A percentile compares a stretch with the other conserved stretches of the same genome.
Evolutionary conservation across 2,329 filamentous ascomycete species (phyloP).

Genomic region (Purpureocillium lavendulum): DNA sequence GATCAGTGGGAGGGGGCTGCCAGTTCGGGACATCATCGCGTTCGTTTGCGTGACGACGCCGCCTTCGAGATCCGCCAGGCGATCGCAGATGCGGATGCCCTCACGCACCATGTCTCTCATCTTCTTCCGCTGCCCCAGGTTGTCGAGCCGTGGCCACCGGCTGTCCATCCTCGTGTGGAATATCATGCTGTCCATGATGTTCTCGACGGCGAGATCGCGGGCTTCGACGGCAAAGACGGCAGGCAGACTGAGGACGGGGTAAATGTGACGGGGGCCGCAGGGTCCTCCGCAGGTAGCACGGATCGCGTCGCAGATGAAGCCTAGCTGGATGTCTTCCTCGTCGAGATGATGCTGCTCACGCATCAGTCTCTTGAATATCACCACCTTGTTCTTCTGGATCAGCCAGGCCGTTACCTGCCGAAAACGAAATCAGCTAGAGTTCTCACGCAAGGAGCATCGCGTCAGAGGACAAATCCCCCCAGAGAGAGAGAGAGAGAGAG

Average conservation of each 20-base stretch:
- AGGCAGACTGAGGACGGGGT: too few species aligned
- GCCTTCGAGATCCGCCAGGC: not conserved
- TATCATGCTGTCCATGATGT: not conserved
- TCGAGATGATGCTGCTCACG: too few species aligned
- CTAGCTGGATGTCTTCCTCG: not conserved
- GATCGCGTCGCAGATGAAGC: not conserved
- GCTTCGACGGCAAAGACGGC: not conserved
- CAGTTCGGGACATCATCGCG: not conserved
- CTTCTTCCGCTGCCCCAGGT: not conserved
- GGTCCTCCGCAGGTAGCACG: too few species aligned
- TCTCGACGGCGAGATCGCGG: not conserved
- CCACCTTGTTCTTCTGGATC: too few species aligned
- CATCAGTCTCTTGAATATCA: too few species aligned
- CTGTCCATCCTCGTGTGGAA: not conserved
- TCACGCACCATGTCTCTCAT: not conserved
- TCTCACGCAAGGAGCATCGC: too few species aligned
- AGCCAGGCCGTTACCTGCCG: too few species aligned
- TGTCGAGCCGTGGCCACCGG: not conserved
- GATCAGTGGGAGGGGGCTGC: not conserved
- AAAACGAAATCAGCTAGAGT: too few species aligned
- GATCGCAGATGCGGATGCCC: not conserved
- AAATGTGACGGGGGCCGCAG: too few species aligned
- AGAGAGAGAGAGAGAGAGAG: too few species aligned
- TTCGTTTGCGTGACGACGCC: not conserved
- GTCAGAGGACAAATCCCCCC: too few species aligned